Conservation (phyloP, 192 early-diverging fungal genomes). For the Kickxella alabastrina region DNA sequence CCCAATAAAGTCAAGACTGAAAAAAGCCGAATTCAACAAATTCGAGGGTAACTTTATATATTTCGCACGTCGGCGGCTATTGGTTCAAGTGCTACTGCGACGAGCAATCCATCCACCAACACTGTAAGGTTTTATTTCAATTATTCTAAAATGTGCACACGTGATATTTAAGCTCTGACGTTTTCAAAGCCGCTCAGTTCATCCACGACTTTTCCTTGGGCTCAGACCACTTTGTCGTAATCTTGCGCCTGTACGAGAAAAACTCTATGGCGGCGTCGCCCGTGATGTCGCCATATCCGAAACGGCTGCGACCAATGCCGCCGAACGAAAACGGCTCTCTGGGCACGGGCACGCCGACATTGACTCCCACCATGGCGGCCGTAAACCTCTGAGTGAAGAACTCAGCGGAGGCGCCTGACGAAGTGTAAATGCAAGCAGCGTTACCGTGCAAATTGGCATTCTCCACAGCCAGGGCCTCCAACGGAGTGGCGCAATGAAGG, state of each 20-base stretch:
- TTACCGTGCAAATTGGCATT: constrained; percentile 68
- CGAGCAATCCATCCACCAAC: too few species aligned
- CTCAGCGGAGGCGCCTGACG: constrained; percentile 61
- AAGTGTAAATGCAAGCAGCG: constrained; percentile 70
- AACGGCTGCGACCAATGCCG: constrained; percentile 64
- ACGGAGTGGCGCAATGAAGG: constrained; percentile 50
- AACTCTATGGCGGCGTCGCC: constrained; percentile 71
- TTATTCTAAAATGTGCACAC: too few species aligned
- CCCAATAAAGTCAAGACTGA: neutral
- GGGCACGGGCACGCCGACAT: constrained; percentile 67
- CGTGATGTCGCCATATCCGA: constrained; percentile 72
- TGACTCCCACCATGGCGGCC: constrained; percentile 81
- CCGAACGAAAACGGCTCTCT: constrained; percentile 82
- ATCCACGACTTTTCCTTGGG: constrained; percentile 60
- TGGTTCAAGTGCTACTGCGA: too few species aligned
- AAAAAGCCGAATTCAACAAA: too few species aligned
- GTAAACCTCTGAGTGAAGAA: constrained; percentile 63
- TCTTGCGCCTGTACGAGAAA: constrained; percentile 67
- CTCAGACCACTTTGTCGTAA: constrained; percentile 75
- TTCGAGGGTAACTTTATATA: too few species aligned
- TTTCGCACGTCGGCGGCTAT: too few species aligned
- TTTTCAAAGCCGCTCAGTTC: too few species aligned
- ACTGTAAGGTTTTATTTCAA: too few species aligned
- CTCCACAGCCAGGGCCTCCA: constrained; percentile 70
- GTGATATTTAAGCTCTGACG: too few species aligned